Evolutionary conservation across 1,284 basidiomycete genomes (phyloP).

Genomic region (Rhodotorula glutinis): DNA sequence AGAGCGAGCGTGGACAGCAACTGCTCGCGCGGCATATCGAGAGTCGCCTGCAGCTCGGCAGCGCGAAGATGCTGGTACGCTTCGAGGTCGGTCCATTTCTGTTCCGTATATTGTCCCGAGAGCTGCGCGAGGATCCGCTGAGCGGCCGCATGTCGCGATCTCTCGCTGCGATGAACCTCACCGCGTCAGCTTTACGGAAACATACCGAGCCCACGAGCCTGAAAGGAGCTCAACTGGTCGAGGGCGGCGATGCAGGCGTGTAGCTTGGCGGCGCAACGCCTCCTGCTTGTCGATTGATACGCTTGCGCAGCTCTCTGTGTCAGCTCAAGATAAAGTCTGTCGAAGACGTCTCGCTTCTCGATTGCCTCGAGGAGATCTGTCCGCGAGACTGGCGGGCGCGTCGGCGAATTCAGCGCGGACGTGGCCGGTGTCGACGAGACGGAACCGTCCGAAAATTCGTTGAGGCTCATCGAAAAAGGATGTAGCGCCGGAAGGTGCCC

Average conservation of each 20-base stretch:
- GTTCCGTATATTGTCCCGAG: constrained; percentile 67
- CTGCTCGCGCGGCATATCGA: constrained; percentile 41
- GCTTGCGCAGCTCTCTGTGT: constrained; percentile 78
- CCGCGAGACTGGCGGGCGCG: constrained; percentile 56
- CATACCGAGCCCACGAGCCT: too few species aligned
- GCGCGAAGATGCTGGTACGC: constrained; percentile 66
- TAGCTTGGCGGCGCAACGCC: constrained; percentile 77
- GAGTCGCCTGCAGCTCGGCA: constrained; percentile 54
- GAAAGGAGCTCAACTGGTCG: too few species aligned
- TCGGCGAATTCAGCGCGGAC: background rate
- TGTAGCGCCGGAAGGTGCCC: constrained; percentile 67
- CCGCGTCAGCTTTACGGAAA: too few species aligned
- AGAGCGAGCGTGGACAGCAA: constrained; percentile 43
- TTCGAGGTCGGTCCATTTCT: constrained; percentile 73
- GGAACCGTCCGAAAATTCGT: constrained; percentile 19
- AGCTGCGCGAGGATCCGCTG: constrained; percentile 68
- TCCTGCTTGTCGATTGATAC: constrained; percentile 72
- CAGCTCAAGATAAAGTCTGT: constrained; percentile 66
- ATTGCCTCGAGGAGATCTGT: constrained; percentile 64
- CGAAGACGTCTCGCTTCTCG: constrained; percentile 61
- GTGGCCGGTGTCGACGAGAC: background rate
- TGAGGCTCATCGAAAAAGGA: constrained; percentile 64
- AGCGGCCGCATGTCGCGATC: constrained; percentile 61
- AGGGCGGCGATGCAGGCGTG: constrained; percentile 80
- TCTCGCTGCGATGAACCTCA: constrained; percentile 56